Evolutionary conservation across 164 flowering plant species (phyloP).

Genomic region (Houttuynia cordata): DNA sequence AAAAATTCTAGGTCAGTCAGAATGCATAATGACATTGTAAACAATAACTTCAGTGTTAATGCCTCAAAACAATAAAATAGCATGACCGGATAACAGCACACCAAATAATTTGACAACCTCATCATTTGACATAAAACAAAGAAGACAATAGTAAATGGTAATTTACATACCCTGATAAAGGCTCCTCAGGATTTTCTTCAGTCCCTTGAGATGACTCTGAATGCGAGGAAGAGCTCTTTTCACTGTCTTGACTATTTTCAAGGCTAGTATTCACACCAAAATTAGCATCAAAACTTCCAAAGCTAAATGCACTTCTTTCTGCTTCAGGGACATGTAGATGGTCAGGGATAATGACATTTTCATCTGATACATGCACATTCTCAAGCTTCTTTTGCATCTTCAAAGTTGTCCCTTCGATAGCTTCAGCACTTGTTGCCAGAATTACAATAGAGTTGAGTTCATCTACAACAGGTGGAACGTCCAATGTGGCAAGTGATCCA

Average conservation of each 20-base stretch:
- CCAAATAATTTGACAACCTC: background rate
- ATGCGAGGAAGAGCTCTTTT: constrained; percentile 32
- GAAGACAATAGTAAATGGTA: background rate
- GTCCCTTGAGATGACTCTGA: constrained; percentile 50
- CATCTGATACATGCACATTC: constrained; percentile 38
- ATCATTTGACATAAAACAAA: no score
- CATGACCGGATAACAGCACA: background rate
- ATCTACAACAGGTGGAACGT: constrained; percentile 19
- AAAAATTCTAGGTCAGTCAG: no score
- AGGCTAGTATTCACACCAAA: constrained; percentile 32
- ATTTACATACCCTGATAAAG: constrained; percentile 36
- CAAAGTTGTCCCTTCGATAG: constrained; percentile 28
- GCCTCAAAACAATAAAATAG: background rate
- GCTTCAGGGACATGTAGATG: constrained; percentile 86
- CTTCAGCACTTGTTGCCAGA: constrained; percentile 15
- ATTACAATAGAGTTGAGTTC: constrained; percentile 21
- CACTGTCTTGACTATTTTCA: constrained; percentile 30
- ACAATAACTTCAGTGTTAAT: no score
- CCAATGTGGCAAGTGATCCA: constrained; percentile 16
- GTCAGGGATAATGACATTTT: constrained; percentile 73
- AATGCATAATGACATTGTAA: no score
- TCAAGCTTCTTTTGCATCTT: constrained; percentile 50
- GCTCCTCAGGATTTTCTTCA: constrained; percentile 48
- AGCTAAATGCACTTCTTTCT: constrained; percentile 58
- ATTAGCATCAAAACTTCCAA: constrained; percentile 80